Conservation (phyloP, 495 filamentous ascomycete species). For the Cryomyces antarcticus region DNA sequence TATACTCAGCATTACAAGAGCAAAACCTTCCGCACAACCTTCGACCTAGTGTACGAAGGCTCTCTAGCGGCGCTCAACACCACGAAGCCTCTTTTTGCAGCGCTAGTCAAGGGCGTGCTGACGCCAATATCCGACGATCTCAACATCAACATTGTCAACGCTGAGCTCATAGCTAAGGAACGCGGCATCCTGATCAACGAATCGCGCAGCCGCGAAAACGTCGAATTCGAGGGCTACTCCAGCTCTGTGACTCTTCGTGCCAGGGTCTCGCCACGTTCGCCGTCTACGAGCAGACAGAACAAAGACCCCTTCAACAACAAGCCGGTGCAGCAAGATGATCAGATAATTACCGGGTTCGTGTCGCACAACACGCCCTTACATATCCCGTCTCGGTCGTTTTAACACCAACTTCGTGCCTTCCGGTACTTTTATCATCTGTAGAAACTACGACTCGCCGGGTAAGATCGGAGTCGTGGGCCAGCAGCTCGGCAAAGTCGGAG, state of each 20-base stretch:
- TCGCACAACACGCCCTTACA: conserved; percentile 36
- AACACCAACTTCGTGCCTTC: conserved; percentile 39
- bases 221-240: conserved; percentile 29
- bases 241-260: conserved; percentile 39
- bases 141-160: conserved; percentile 59
- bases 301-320: conserved; percentile 8
- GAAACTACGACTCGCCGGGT: conserved; percentile 52
- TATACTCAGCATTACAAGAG: conserved; percentile 50
- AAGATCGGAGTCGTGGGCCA: conserved; percentile 54
- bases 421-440: conserved; percentile 42
- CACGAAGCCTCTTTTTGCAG: conserved; percentile 49
- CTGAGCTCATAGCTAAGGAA: conserved; percentile 43
- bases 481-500: conserved; percentile 35
- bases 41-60: conserved; percentile 50
- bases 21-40: conserved; percentile 27
- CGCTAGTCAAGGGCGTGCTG: conserved; percentile 46
- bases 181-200: conserved; percentile 51
- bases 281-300: neutral
- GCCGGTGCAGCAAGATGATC: conserved; percentile 17
- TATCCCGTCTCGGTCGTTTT: conserved; percentile 45
- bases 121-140: conserved; percentile 35
- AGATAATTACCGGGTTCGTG: conserved; percentile 46
- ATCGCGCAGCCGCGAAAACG: conserved; percentile 30
- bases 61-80: conserved; percentile 39
- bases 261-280: neutral